Evolutionary conservation across 2,329 filamentous ascomycete genomes (phyloP), one percentile per base, ranked within the genome.

Genomic region (Epichloe sp.): DNA sequence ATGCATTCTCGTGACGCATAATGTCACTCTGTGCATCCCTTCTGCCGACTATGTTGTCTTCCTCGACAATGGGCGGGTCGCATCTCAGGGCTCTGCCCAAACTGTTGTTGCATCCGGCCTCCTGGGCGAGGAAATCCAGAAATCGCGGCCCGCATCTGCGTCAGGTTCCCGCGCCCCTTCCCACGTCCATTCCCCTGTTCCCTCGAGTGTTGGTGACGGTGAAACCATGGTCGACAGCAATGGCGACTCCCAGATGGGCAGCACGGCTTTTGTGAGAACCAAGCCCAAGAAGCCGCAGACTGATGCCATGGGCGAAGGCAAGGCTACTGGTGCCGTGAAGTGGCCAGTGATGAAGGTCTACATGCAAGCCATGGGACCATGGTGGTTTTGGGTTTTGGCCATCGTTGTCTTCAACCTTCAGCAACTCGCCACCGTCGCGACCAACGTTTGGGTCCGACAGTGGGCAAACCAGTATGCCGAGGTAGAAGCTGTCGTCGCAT

Each of bases 1-100:
- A 31, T 97, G 93, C 66, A 88, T 98, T 50, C 76, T 98, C 43
- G 91, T 98, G 37, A 96, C 93, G 0, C 93, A 98, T 71, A 98
- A 97, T 62, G 80, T 93, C 31, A 79, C 86, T n/a, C 78, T 98
- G 17, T 93, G 88, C 58, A 81, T 89, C 7, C 88, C 90, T 5
- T 76, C 82, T 37, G 83, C 91, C 0, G 80, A 89, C 51, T 86
- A 86, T 58, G 84, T 94, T 5, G 84, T 97, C 10, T 77, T 88
- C 4, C 77, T 98, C 54, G 86, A 94, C 46, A 97, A 97, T 60
- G 93, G 93, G 31, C 83, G 84, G 56, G 74, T 97, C 40, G 70
- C 76, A 2, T 75, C 79, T 1, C 86, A 95, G 64, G 93, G 93
- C n/a, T 74, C 82, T 3, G 77, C 90, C 0, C 74, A 80, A 5